Evolutionary conservation across 1,139 yeast genomes (phyloP), one percentile per base, ranked within the genome.

Genomic region (Hemisphaericaspora xylofermentans): DNA sequence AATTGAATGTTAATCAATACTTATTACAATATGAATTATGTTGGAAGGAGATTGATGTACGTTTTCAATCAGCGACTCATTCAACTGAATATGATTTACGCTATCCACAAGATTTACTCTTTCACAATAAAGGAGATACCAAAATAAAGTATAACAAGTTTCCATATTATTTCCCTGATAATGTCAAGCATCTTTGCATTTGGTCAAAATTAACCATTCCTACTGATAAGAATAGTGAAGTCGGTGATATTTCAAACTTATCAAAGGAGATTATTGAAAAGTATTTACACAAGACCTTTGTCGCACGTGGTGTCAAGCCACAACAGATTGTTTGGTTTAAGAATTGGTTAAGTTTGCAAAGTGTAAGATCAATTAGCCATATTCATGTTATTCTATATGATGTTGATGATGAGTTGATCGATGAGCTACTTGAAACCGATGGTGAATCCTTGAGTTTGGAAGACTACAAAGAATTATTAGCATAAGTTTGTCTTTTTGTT

Each of bases 291-390:
- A 63, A 66, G 47, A 76, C 80, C 0, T 79, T 80, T 53, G 64
- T 71, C 27, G 25, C 35, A 18, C 60, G 68, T 27, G 56, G 58
- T 33, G 54, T 72, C 29, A 70, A 69, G 0, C 51, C 78, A 15
- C 65, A 66, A 6, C 58, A 74, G 40, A 52, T 81, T 10, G 52
- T 70, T 3, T 81, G 87, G 87, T 81, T 81, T 58, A 72, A 80
- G 49, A 81, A 81, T 53, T 81, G 83, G 79, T 73, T 78, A 6
- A 66, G 74, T 6, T 59, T 81, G 33, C 87, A 81, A 53, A 78
- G 84, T 51, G 81, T 81, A 6, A 68, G 68, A 45, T 67, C 74
- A 25, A 64, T 81, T 27, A 79, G 84, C 34, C 87, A 81, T 54
- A 62, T 81, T 16, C 87, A 81, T 55, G 76, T 81, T 1, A 52